These are phyloP conservation scores for Botrytis medusae DNA, from an alignment of 2,329 filamentous ascomycete genomes.

Conservation along the genomic window DNA sequence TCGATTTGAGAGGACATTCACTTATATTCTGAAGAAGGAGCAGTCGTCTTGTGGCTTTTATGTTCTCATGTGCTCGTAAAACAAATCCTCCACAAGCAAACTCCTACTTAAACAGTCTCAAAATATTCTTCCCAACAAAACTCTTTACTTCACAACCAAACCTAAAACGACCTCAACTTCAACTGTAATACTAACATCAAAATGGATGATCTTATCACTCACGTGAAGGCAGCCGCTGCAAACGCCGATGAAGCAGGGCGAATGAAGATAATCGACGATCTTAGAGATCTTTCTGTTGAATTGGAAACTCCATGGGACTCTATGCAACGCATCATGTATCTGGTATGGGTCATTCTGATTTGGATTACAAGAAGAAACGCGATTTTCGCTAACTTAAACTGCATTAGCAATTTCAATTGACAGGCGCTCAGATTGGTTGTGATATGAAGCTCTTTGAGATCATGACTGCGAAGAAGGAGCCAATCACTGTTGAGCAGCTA, in stretches of 20 bases:
- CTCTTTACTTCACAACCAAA: not conserved
- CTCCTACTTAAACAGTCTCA: not conserved
- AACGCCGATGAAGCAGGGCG: slow-evolving; percentile 11
- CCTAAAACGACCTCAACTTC: too few relatives aligned
- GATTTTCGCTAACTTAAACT: not conserved
- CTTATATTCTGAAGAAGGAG: not conserved
- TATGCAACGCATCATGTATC: slow-evolving; percentile 20
- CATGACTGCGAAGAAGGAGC: not conserved
- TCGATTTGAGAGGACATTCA: not conserved
- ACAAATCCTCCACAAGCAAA: not conserved
- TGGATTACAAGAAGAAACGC: not conserved
- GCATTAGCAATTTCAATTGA: slow-evolving; percentile 17
- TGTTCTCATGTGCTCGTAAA: not conserved
- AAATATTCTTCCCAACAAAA: not conserved
- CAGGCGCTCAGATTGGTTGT: slow-evolving; percentile 13
- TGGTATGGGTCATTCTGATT: not conserved
- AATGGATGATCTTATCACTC: slow-evolving; percentile 6
- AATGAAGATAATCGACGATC: slow-evolving; percentile 16
- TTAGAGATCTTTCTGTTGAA: slow-evolving; percentile 18
- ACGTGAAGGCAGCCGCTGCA: slow-evolving; percentile 8
- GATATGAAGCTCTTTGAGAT: slow-evolving; percentile 17
- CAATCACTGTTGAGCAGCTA: slow-evolving; percentile 6
- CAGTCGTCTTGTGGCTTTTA: not conserved
- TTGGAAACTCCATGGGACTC: slow-evolving; percentile 22
- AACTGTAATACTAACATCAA: not conserved